Evolutionary conservation across 208 protist genomes (phyloP).

Genomic region (Crithidia thermophila): DNA sequence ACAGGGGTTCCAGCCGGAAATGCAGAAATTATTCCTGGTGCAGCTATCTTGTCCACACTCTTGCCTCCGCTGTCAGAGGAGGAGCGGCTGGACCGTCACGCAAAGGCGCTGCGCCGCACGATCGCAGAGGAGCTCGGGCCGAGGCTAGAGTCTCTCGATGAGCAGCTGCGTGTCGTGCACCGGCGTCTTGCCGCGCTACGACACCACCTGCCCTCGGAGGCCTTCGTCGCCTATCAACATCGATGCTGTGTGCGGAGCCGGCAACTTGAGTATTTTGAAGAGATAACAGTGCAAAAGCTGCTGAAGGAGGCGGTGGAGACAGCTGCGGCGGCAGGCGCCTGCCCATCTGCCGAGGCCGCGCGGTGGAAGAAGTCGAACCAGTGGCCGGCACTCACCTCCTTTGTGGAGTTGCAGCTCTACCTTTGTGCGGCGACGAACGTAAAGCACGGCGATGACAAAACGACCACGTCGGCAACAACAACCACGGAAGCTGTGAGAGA

Average conservation of each 20-base stretch:
- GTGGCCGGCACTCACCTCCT: slow-evolving; percentile 19
- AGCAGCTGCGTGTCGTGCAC: slow-evolving; percentile 5
- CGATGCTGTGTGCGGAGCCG: slow-evolving; percentile 8
- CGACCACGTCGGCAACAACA: neutral
- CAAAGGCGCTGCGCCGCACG: slow-evolving; percentile 5
- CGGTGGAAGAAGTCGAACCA: slow-evolving; percentile 34
- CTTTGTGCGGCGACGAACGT: neutral
- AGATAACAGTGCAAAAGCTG: slow-evolving; percentile 28
- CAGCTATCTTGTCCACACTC: neutral
- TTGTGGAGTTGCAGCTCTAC: slow-evolving; percentile 26
- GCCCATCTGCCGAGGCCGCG: neutral
- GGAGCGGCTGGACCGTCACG: slow-evolving; percentile 15
- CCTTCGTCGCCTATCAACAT: slow-evolving; percentile 11
- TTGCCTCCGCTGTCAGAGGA: slow-evolving; percentile 1
- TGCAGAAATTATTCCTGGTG: no score
- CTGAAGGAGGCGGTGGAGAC: slow-evolving; percentile 21
- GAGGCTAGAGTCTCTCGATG: slow-evolving; percentile 10
- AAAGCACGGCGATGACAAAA: neutral
- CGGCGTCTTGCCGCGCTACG: slow-evolving; percentile 11
- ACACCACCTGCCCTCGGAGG: slow-evolving; percentile 10
- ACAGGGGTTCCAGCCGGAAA: neutral
- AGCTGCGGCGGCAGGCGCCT: slow-evolving; percentile 2
- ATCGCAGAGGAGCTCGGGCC: slow-evolving; percentile 6
- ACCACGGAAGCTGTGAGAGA: neutral
- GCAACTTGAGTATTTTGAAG: slow-evolving; percentile 25